These are phyloP conservation scores for Aegilops longissima DNA, from an alignment of 176 grass and related monocot species.

Conservation along the genomic window DNA sequence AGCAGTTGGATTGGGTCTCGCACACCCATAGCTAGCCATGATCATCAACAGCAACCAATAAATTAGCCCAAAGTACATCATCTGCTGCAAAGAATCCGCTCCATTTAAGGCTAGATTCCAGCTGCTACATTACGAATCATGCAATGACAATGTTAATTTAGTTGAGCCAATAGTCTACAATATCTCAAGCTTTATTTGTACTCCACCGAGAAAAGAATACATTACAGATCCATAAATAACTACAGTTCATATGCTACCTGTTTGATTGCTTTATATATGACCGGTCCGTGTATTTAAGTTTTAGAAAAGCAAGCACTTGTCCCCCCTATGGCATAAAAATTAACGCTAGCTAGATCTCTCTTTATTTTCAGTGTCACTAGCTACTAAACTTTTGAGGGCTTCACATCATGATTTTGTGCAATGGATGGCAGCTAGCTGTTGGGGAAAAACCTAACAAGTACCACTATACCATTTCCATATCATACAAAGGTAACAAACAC, in stretches of 20 bases:
- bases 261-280: background rate
- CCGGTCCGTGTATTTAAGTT: background rate
- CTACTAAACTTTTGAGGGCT: constrained; percentile 33
- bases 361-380: constrained; percentile 27
- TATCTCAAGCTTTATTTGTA: constrained; percentile 14
- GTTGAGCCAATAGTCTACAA: constrained; percentile 6
- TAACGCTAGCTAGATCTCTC: constrained; percentile 20
- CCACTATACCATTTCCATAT: constrained; percentile 44
- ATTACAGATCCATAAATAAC: constrained; percentile 3
- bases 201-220: constrained; percentile 21
- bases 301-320: constrained; percentile 32
- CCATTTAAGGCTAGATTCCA: constrained; percentile 25
- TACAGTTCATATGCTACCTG: background rate
- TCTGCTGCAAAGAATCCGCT: constrained; percentile 24
- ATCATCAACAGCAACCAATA: constrained; percentile 33
- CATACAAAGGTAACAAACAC: constrained; percentile 42
- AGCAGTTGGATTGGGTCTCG: constrained; percentile 38
- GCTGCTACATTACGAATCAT: constrained; percentile 32
- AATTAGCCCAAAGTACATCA: constrained; percentile 38
- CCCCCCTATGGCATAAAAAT: constrained; percentile 28
- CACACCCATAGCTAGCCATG: background rate
- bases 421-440: constrained; percentile 41
- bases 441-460: constrained; percentile 63
- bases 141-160: constrained; percentile 17
- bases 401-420: constrained; percentile 46